Evolutionary conservation across 352 stramenopile genomes (phyloP), one percentile per base, ranked within the genome.

Genomic region (Globisporangium solare): DNA sequence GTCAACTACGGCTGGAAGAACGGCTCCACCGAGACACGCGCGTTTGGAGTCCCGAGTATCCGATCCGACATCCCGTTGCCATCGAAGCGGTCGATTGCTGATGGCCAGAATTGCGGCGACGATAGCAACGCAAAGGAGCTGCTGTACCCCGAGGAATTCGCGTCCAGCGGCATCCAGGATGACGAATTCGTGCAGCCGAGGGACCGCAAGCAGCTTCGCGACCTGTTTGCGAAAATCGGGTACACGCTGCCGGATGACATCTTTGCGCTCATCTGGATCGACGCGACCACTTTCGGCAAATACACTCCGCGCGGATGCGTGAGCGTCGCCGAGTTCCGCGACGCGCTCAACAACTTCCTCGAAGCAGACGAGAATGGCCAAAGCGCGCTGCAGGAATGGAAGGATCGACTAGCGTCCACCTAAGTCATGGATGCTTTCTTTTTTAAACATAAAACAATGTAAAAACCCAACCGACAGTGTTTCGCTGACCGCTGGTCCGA

Each of bases 41-140:
- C 63, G 20, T 97, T 96, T 65, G 89, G 92, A 12, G 71, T 88
- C 1, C 89, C 92, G 4, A 93, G 74, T n/a, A 81, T 97, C 32
- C 79, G 89, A 1, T 83, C 68, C 10, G 89, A 97, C 58, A 95
- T 97, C 47, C 68, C 80, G 2, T 68, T 76, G 32, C 88, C 88
- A 18, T 64, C 65, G 6, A 78, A 70, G 11, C 63, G 79, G 15
- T 97, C 88, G 6, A 72, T 97, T n/a, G 89, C 88, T 8, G 88
- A 97, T 60, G 71, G 62, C 35, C 88, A 97, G 60, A 97, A 97
- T 61, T 97, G 96, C 60, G 89, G 89, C 47, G 88, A 97, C 54
- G 87, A 97, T 64, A 68, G 75, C 21, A 78, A 64, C 53, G 84
- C 78, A 41, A 76, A 90, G 39, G 76, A 90, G 47, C 72, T 97